Conservation (phyloP, 2,329 filamentous ascomycete genomes). For the Penicillium hesseltinei region DNA sequence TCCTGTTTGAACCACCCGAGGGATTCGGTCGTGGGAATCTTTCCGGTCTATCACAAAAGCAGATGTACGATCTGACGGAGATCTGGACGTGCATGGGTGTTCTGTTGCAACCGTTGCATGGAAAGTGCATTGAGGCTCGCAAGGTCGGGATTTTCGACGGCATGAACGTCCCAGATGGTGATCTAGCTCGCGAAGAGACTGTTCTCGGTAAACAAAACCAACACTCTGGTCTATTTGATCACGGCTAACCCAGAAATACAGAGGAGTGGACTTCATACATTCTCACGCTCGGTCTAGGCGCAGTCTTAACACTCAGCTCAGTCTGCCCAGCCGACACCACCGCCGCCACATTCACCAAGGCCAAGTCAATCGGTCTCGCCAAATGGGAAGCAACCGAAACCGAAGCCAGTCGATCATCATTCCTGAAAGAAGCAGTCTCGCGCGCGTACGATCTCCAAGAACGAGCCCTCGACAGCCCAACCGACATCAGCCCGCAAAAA, state of each 20-base stretch:
- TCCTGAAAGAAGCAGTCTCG: slow-evolving; percentile 61
- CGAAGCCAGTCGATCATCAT: slow-evolving; percentile 52
- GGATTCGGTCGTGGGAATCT: slow-evolving; percentile 59
- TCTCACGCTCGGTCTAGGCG: slow-evolving; percentile 57
- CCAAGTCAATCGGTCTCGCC: slow-evolving; percentile 55
- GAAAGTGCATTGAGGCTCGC: slow-evolving; percentile 54
- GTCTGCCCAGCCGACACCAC: slow-evolving; percentile 40
- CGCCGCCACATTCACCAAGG: slow-evolving; percentile 51
- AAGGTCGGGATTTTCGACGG: slow-evolving; percentile 57
- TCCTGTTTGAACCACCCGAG: slow-evolving; percentile 56
- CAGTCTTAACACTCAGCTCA: slow-evolving; percentile 53
- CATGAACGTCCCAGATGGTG: slow-evolving; percentile 48
- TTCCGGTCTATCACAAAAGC: slow-evolving; percentile 52
- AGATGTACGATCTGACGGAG: slow-evolving; percentile 64
- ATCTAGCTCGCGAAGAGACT: slow-evolving; percentile 47
- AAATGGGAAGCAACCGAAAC: slow-evolving; percentile 53
- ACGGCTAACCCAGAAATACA: slow-evolving; percentile 26
- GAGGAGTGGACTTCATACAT: slow-evolving; percentile 63
- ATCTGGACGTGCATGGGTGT: slow-evolving; percentile 62
- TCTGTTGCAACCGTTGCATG: slow-evolving; percentile 56
- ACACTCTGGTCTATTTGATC: neutral
- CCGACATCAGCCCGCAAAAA: slow-evolving; percentile 10
- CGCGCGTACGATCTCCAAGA: slow-evolving; percentile 55
- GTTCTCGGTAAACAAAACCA: slow-evolving; percentile 48
- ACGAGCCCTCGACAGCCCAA: slow-evolving; percentile 1